These are phyloP conservation scores for Seminavis robusta DNA, from an alignment of 108 stramenopile genomes.

Conservation along the genomic window DNA sequence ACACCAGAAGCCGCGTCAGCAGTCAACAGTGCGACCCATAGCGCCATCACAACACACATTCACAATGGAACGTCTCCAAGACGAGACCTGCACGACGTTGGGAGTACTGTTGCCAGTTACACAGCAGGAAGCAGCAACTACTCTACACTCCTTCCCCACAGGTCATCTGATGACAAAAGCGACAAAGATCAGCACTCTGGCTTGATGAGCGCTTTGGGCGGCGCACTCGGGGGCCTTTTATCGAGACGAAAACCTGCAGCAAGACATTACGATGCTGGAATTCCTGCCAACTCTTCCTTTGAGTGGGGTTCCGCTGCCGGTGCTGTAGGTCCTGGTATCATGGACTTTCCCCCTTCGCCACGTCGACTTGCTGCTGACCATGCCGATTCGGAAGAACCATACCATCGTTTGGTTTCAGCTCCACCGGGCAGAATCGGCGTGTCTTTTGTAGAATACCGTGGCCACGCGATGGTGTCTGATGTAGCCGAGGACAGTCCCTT, in stretches of 20 bases:
- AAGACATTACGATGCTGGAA: background rate
- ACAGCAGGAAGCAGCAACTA: conserved; percentile 16
- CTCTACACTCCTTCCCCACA: conserved; percentile 14
- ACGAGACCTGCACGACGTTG: too few species aligned
- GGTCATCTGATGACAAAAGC: conserved; percentile 15
- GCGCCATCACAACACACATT: conserved; percentile 31
- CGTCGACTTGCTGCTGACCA: conserved; percentile 3
- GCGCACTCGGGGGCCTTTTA: conserved; percentile 67
- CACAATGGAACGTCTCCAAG: conserved; percentile 12
- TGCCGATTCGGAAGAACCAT: conserved; percentile 45
- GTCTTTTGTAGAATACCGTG: conserved; percentile 79
- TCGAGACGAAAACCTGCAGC: conserved; percentile 49
- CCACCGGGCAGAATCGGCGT: conserved; percentile 86
- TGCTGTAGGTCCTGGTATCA: background rate
- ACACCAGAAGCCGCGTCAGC: background rate
- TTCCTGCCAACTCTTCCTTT: background rate
- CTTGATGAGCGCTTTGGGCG: conserved; percentile 72
- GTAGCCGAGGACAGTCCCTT: conserved; percentile 71
- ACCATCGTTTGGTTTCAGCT: conserved; percentile 79
- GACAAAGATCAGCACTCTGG: conserved; percentile 19
- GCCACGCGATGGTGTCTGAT: conserved; percentile 84
- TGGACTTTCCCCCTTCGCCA: too few species aligned
- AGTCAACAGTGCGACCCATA: conserved; percentile 33
- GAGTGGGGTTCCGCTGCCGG: background rate
- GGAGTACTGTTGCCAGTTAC: background rate